Percentiles rank a stretch among this genome's conserved stretches.
phyloP scores from a whole-genome alignment of 495 filamentous ascomycete species.

The Aeminium ludgeri region DNA sequence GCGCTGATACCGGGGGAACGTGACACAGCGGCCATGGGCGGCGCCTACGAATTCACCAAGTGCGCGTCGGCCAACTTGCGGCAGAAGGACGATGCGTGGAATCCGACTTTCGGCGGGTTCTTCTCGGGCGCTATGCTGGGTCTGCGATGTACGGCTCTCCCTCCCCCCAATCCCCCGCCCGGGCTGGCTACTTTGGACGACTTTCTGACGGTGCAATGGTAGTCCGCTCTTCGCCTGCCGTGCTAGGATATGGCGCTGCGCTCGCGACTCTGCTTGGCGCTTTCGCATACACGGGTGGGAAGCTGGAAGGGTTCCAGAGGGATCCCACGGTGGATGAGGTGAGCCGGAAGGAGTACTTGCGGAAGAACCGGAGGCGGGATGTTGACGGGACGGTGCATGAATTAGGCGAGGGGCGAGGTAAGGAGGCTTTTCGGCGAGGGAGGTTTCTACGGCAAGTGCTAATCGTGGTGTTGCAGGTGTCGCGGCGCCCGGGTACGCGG shows the following conservation, averaged over 20 bases:
- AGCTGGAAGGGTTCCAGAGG: slow-evolving; percentile 38
- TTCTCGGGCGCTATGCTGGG: slow-evolving; percentile 53
- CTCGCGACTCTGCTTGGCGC: slow-evolving; percentile 46
- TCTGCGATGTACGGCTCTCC: slow-evolving; percentile 34
- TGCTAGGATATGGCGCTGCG: slow-evolving; percentile 58
- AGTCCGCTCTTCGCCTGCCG: slow-evolving; percentile 63
- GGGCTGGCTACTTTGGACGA: neutral
- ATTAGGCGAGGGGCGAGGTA: slow-evolving; percentile 83
- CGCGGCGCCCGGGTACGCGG: slow-evolving; percentile 59
- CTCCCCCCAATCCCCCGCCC: neutral
- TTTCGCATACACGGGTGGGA: slow-evolving; percentile 65
- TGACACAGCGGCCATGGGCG: slow-evolving; percentile 56
- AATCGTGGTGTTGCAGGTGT: slow-evolving; percentile 32
- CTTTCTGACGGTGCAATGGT: neutral
- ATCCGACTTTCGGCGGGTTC: slow-evolving; percentile 57
- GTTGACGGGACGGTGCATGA: slow-evolving; percentile 67
- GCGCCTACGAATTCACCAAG: slow-evolving; percentile 60
- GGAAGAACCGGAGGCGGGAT: slow-evolving; percentile 56
- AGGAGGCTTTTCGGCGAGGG: slow-evolving; percentile 6
- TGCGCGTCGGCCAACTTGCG: slow-evolving; percentile 61
- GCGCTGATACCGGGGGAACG: slow-evolving; percentile 2
- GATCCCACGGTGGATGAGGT: slow-evolving; percentile 57
- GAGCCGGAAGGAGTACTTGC: slow-evolving; percentile 56
- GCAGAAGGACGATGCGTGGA: slow-evolving; percentile 54
- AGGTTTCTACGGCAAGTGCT: neutral